phyloP scores from a whole-genome alignment of 768 basidiomycete genomes.

The Galerina marginata region DNA sequence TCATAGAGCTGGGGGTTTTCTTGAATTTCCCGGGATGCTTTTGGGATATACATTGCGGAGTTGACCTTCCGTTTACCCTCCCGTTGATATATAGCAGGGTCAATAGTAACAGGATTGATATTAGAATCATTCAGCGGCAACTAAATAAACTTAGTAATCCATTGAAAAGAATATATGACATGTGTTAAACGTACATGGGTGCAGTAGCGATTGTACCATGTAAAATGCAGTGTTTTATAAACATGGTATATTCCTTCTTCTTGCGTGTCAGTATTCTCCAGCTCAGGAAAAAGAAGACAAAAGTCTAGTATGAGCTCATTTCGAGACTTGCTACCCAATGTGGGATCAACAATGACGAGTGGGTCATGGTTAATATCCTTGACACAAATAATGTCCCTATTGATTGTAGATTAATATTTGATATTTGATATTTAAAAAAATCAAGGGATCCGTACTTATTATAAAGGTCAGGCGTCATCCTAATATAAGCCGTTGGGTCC shows the following conservation, averaged over 20 bases:
- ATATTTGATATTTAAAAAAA: not conserved
- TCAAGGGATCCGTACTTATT: not conserved
- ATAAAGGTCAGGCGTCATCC: not conserved
- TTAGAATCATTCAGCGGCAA: not conserved
- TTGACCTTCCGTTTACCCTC: not conserved
- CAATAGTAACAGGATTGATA: not conserved
- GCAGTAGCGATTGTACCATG: not conserved
- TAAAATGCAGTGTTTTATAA: not conserved
- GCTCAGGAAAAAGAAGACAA: not conserved
- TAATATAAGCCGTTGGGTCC: not conserved
- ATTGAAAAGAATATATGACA: not conserved
- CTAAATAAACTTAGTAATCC: not conserved
- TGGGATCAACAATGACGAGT: not conserved
- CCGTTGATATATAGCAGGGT: not conserved
- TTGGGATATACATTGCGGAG: not conserved
- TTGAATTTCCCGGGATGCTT: conserved; percentile 5
- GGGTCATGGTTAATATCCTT: not conserved
- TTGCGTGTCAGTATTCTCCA: not conserved
- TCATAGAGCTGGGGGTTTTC: not conserved
- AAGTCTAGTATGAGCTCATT: not conserved
- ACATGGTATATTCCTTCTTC: not conserved
- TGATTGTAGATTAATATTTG: not conserved
- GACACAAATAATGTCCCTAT: not conserved
- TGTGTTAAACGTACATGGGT: not conserved
- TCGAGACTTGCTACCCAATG: not conserved